These are phyloP conservation scores for Neophaeococcomyces aloes DNA, from an alignment of 2,329 filamentous ascomycete species.

Conservation along the genomic window DNA sequence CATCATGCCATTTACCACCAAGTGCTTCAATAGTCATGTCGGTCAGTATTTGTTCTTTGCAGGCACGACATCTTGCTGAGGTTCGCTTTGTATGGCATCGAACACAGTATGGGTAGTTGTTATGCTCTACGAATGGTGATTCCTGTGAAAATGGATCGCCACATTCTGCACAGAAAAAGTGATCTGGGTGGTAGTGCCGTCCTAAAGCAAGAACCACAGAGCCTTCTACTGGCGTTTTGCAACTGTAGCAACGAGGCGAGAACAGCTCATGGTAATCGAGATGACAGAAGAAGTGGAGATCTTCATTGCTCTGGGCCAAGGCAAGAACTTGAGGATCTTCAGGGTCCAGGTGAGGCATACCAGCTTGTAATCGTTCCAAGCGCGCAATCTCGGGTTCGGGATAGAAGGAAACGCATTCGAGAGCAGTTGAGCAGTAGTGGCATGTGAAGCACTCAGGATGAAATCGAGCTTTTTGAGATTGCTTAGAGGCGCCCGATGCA, in stretches of 20 bases:
- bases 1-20: slow-evolving; percentile 84
- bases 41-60: slow-evolving; percentile 73
- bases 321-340: slow-evolving; percentile 47
- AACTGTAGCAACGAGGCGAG: slow-evolving; percentile 86
- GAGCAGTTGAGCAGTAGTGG: slow-evolving; percentile 71
- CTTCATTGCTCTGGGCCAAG: slow-evolving; percentile 47
- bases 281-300: slow-evolving; percentile 85
- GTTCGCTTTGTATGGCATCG: slow-evolving; percentile 86
- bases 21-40: slow-evolving; percentile 83
- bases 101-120: slow-evolving; percentile 95
- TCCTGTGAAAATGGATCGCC: slow-evolving; percentile 61
- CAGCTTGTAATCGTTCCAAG: slow-evolving; percentile 42
- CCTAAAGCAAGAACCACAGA: slow-evolving; percentile 91
- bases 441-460: slow-evolving; percentile 91
- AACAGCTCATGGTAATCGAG: slow-evolving; percentile 97
- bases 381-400: slow-evolving; percentile 72
- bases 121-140: slow-evolving; percentile 88
- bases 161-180: slow-evolving; percentile 98
- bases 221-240: slow-evolving; percentile 90
- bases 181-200: slow-evolving; percentile 90
- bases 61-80: slow-evolving; percentile 78
- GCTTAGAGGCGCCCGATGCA: slow-evolving; percentile 50
- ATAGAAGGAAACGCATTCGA: slow-evolving; percentile 94
- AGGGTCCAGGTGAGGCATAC: slow-evolving; percentile 42
- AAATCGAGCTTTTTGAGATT: slow-evolving; percentile 47